These are phyloP conservation scores for Dendrobium catenatum DNA, from an alignment of 106 monocot genomes.

Conservation along the genomic window DNA sequence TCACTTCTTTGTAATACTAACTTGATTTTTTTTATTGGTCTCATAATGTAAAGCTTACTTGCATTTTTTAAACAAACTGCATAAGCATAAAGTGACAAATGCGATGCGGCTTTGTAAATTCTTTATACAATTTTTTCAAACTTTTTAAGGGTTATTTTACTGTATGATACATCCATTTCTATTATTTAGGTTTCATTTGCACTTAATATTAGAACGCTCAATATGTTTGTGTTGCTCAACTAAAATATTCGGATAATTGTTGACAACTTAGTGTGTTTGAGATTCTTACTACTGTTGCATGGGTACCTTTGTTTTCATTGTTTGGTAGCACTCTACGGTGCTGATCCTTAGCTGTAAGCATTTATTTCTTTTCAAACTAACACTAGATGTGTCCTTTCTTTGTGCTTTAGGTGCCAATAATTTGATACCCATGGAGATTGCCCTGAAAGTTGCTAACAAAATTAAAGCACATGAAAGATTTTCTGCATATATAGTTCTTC, in stretches of 20 bases:
- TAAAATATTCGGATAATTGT: not conserved
- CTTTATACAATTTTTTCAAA: no score
- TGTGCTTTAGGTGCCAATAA: conserved; percentile 75
- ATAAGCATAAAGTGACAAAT: no score
- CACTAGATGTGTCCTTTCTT: conserved; percentile 1
- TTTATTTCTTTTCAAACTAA: not conserved
- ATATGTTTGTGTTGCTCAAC: not conserved
- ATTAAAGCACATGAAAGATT: conserved; percentile 88
- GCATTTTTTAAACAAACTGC: no score
- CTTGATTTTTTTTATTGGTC: not conserved
- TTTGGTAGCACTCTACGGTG: not conserved
- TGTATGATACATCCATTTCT: no score
- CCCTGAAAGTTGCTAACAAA: conserved; percentile 88
- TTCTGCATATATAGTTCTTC: conserved; percentile 80
- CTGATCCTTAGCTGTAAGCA: not conserved
- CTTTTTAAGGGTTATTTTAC: no score
- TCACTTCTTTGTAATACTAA: not conserved
- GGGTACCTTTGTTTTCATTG: not conserved
- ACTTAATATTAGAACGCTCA: conserved; percentile 1
- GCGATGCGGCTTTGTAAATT: no score
- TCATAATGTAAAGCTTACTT: not conserved
- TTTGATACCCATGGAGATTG: conserved; percentile 90
- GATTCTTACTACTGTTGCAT: not conserved
- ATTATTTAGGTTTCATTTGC: not conserved
- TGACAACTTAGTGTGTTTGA: not conserved